Evolutionary conservation across 192 early-diverging fungal genomes (phyloP), one percentile per base, ranked within the genome.

Genomic region (Podila epigama): DNA sequence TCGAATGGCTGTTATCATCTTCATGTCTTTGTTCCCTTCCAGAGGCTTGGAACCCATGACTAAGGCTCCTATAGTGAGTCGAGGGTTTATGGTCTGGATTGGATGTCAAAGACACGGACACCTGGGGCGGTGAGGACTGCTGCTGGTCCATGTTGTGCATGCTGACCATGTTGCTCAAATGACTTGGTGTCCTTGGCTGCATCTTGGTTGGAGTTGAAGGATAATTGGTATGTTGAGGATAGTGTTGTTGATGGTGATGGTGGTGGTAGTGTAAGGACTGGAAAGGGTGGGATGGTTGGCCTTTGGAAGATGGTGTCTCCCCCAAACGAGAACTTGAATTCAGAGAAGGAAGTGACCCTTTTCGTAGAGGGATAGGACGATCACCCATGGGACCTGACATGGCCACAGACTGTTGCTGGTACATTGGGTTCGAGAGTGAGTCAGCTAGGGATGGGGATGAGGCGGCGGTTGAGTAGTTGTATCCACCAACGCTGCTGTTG

Each of bases 401-500:
- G 39, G 37, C 73, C 12, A 44, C 7, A 3, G 56, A 52, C 34
- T 77, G 72, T 10, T 77, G 60, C 3, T 68, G 66, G 32, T 77
- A 77, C 73, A 77, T 77, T 3, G 73, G 73, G 16, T 77, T 77
- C 6, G 73, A 77, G 33, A 77, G 66, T 3, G 73, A 77, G 37
- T 77, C 73, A n/a, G 73, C 73, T 1, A 77, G 66, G 0, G 73
- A 77, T 4, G 66, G 73, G 2, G 73, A 77, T 5, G 73, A 77
- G 0, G 73, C 65, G 0, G 50, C 61, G 13, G 65, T 67, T 29
- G 73, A 77, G 51, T 68, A 77, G 33, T 68, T 68, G 32, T 77
- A 64, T 0, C 73, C 73, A 18, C 66, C 73, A 35, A 68, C 53
- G 29, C 66, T 77, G 64, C 73, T 77, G 35, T 64, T 68, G 2